Conservation (phyloP, 306 rosid species). For the Begonia peltatifolia region DNA sequence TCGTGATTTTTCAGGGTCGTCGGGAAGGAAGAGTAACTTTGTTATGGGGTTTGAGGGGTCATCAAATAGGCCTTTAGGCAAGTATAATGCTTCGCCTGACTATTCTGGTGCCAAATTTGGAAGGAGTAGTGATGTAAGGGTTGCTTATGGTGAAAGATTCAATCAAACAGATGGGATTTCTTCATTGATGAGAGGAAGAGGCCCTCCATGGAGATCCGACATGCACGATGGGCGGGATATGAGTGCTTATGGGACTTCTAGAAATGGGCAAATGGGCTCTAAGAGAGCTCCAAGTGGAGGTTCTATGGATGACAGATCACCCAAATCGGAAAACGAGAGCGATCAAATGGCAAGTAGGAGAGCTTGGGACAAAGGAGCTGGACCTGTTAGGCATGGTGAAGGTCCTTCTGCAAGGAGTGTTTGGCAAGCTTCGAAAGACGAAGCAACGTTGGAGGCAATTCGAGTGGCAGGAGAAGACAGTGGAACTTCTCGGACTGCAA, state of each 20-base stretch:
- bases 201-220: slow-evolving; percentile 76
- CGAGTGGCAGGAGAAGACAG: slow-evolving; percentile 90
- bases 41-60: slow-evolving; percentile 68
- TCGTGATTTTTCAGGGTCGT: slow-evolving; percentile 70
- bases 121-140: slow-evolving; percentile 66
- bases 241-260: slow-evolving; percentile 50
- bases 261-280: slow-evolving; percentile 66
- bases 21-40: slow-evolving; percentile 74
- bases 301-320: slow-evolving; percentile 62
- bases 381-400: slow-evolving; percentile 74
- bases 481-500: slow-evolving; percentile 59
- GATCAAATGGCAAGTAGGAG: slow-evolving; percentile 76
- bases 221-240: slow-evolving; percentile 64
- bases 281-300: slow-evolving; percentile 62
- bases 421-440: slow-evolving; percentile 98
- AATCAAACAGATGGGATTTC: slow-evolving; percentile 66
- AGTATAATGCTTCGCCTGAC: slow-evolving; percentile 69
- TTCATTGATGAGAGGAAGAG: slow-evolving; percentile 67
- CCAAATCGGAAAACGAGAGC: slow-evolving; percentile 59
- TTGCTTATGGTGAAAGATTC: slow-evolving; percentile 54
- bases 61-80: slow-evolving; percentile 51
- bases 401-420: slow-evolving; percentile 99
- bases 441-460: slow-evolving; percentile 95
- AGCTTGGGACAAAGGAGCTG: slow-evolving; percentile 80
- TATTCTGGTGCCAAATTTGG: slow-evolving; percentile 63